Conservation (phyloP, 805 yeast genomes). For the Metschnikowia colocasiae region DNA sequence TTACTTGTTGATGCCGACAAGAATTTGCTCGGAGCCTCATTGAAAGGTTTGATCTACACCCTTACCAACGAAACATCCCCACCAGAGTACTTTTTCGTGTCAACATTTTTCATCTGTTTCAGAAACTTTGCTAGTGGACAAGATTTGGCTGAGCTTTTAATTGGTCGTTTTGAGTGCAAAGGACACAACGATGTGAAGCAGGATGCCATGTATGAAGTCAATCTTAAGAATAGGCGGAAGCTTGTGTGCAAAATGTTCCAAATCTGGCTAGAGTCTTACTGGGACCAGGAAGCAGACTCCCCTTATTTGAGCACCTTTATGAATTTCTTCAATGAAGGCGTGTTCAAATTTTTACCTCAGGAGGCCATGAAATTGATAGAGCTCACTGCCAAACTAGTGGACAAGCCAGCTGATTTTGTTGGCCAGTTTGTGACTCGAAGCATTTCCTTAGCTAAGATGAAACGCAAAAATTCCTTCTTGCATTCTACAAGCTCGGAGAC, state of each 20-base stretch:
- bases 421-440: constrained; percentile 53
- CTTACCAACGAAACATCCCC: constrained; percentile 63
- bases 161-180: constrained; percentile 20
- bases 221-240: constrained; percentile 57
- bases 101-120: constrained; percentile 76
- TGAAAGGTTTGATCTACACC: constrained; percentile 61
- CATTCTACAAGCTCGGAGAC: constrained; percentile 21
- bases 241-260: constrained; percentile 66
- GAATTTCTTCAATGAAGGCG: constrained; percentile 76
- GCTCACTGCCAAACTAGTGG: constrained; percentile 54
- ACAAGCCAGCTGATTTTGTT: constrained; percentile 21
- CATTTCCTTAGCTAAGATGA: constrained; percentile 35
- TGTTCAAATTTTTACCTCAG: constrained; percentile 56
- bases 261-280: constrained; percentile 86
- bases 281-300: constrained; percentile 67
- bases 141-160: constrained; percentile 58
- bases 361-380: constrained; percentile 63
- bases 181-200: constrained; percentile 32
- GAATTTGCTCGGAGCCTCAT: constrained; percentile 63
- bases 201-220: constrained; percentile 28
- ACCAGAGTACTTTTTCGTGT: constrained; percentile 63
- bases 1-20: constrained; percentile 50
- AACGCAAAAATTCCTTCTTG: constrained; percentile 35
- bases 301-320: constrained; percentile 62
- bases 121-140: constrained; percentile 64